Conservation (phyloP, 306 rosid species). For the Cicer chorassanicum region DNA sequence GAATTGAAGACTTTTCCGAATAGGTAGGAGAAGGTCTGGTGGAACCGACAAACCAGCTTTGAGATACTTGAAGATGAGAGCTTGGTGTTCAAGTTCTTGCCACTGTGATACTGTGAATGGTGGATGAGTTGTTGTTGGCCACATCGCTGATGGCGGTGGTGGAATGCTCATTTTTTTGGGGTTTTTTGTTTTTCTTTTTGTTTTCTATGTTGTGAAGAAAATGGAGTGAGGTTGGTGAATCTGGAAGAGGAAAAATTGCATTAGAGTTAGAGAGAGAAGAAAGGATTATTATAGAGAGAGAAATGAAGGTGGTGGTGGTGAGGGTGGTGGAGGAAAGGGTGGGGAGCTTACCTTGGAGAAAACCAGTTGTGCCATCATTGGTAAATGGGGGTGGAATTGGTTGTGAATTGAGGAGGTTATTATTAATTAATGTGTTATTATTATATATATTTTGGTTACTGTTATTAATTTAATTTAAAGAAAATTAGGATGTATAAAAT, state of each 20-base stretch:
- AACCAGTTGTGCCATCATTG: slow-evolving; percentile 40
- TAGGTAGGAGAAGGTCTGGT: slow-evolving; percentile 81
- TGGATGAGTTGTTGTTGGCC: slow-evolving; percentile 55
- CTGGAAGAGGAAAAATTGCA: background rate
- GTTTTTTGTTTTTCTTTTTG: background rate
- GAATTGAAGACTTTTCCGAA: slow-evolving; percentile 74
- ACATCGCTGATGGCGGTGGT: slow-evolving; percentile 46
- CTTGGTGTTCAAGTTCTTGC: slow-evolving; percentile 92
- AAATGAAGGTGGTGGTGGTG: slow-evolving; percentile 26
- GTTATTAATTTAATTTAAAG: too few relatives aligned
- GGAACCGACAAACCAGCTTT: slow-evolving; percentile 84
- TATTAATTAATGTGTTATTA: too few relatives aligned
- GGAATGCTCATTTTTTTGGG: slow-evolving; percentile 48
- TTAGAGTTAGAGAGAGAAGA: slow-evolving; percentile 19
- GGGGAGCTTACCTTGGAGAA: slow-evolving; percentile 50
- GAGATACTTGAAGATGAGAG: slow-evolving; percentile 84
- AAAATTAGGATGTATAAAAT: too few relatives aligned
- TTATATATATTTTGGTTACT: too few relatives aligned
- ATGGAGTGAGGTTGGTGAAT: background rate
- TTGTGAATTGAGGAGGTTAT: slow-evolving; percentile 2
- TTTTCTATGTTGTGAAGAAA: background rate
- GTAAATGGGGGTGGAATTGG: slow-evolving; percentile 27
- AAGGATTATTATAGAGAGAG: slow-evolving; percentile 1
- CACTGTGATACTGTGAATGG: slow-evolving; percentile 88
- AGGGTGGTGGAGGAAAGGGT: slow-evolving; percentile 14